Evolutionary conservation across 768 basidiomycete genomes (phyloP), one percentile per base, ranked within the genome.

Genomic region (Tephrocybe sp.): DNA sequence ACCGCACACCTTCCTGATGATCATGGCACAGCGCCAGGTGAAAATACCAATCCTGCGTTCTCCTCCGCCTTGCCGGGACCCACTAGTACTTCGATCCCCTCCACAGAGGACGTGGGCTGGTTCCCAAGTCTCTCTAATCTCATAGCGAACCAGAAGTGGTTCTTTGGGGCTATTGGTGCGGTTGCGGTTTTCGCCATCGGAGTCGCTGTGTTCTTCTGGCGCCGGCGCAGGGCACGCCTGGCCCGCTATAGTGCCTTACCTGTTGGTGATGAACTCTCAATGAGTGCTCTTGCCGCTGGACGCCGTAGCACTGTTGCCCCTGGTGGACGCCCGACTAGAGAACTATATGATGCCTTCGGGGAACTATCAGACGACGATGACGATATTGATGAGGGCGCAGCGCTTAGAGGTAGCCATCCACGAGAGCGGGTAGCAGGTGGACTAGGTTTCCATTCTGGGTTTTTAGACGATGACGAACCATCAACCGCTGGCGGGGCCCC

Each of bases 341-440:
- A 98, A 68, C 64, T 99, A 53, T 98, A 98, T 60, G 94, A 98
- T 67, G 95, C 96, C 15, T 98, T 98, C 69, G 93, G 92, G 28
- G 92, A 93, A 61, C 78, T 85, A 22, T 88, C 86, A 25, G 93
- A 92, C 52, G 88, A 91, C 37, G 87, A 86, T 13, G 85, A 90
- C 26, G 86, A 88, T 50, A 83, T 71, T 12, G 82, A 90, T 59
- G 93, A 94, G 62, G 76, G 77, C 54, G 84, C 85, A 0, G 79
- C 78, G 25, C 70, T 95, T 44, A 75, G 76, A 18, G 68, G 71
- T 24, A 66, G 61, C 24, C 68, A 70, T 60, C 67, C 64, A 3
- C 60, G 51, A 42, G 63, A 64, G 24, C 63, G 61, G n/a, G 55
- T 67, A 28, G 71, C 64, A 30, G 69, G 68, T 11, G 73, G 71